phyloP scores from a whole-genome alignment of 345 rosid genomes.

The Eucalyptus fibrosa region DNA sequence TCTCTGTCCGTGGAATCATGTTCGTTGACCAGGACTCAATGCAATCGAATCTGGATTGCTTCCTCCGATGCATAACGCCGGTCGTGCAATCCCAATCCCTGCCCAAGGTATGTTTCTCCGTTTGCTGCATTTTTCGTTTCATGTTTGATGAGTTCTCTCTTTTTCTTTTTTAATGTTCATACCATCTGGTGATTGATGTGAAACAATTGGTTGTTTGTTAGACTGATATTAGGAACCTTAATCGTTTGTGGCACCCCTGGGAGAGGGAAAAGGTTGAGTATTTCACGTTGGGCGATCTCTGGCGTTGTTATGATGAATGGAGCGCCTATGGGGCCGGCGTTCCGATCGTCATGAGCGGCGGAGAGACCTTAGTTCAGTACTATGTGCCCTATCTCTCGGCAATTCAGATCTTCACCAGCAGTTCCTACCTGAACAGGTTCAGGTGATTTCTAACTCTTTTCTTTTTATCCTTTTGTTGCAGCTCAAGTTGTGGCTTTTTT shows the following conservation, averaged over 20 bases:
- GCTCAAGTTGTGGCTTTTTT: not conserved
- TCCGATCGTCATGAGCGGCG: slow-evolving; percentile 17
- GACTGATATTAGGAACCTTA: slow-evolving; percentile 80
- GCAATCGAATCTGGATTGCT: slow-evolving; percentile 77
- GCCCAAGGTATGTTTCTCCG: slow-evolving; percentile 43
- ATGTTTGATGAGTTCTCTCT: not conserved
- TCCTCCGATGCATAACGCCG: slow-evolving; percentile 90
- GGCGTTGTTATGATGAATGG: slow-evolving; percentile 46
- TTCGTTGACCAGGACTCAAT: slow-evolving; percentile 48
- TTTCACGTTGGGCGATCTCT: slow-evolving; percentile 31
- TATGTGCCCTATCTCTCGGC: slow-evolving; percentile 50
- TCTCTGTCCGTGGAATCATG: slow-evolving; percentile 26
- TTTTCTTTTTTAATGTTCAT: not conserved
- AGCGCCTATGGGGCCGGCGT: slow-evolving; percentile 50
- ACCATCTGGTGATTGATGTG: not conserved
- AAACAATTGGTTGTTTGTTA: slow-evolving; percentile 1
- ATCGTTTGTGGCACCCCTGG: slow-evolving; percentile 40
- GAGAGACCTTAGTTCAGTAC: slow-evolving; percentile 38
- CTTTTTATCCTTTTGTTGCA: not conserved
- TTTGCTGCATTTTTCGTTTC: not conserved
- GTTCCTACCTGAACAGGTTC: slow-evolving; percentile 23
- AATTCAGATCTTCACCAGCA: slow-evolving; percentile 36
- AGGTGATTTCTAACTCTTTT: slow-evolving; percentile 7
- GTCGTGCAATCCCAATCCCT: slow-evolving; percentile 65
- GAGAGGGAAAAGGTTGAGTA: slow-evolving; percentile 36